Base-by-base conservation (phyloP, 345 rosid genomes). In the Eucalyptus globulus region DNA sequence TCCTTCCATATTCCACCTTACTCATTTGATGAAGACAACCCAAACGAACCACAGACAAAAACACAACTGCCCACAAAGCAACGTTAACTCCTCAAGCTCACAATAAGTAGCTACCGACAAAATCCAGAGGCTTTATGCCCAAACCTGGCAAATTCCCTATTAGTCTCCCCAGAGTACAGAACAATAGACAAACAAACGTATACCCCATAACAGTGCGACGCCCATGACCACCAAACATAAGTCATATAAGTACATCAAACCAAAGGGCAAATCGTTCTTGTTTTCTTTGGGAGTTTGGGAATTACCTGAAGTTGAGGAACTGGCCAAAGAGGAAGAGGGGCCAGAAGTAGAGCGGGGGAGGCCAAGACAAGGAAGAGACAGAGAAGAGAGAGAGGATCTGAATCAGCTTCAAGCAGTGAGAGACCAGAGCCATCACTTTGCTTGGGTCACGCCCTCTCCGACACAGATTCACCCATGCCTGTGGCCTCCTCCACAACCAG, bases 221-320 rank as follows among this genome's bases (percentile, higher is more conserved):
- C 29, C 85, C 47, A 22, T 37, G 24, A 6, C 9, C 29, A 76
- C 47, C 83, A 21, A 19, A 76, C 47, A 40, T 21, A 40, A 76
- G 83, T 76, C 47, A 76, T 2, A 17, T 21, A 11, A 76, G 47
- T 43, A n/a, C 34, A 88, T 45, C 12, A 22, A 3, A 40, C 51
- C 21, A 87, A 69, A 54, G 19, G 67, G 16, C 14, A 87, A 49
- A 54, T 54, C 67, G 14, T 34, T 45, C 34, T 14, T 80, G 12
- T 13, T 14, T 40, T 31, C 87, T 2, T 86, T 11, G 11, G 43
- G 85, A 89, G 21, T 40, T 85, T 62, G 2, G 49, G 65, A 53
- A 16, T 44, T 81, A 95, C 99, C 99, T 95, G 96, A 97, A 93
- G 93, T 97, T 97, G 92, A 97, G 99, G 92, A 96, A 96, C 94